A percentile compares a stretch with the other conserved stretches of the same genome.
These are phyloP conservation scores for Globisporangium camurandrum DNA, from an alignment of 352 stramenopile genomes.

Conservation along the genomic window DNA sequence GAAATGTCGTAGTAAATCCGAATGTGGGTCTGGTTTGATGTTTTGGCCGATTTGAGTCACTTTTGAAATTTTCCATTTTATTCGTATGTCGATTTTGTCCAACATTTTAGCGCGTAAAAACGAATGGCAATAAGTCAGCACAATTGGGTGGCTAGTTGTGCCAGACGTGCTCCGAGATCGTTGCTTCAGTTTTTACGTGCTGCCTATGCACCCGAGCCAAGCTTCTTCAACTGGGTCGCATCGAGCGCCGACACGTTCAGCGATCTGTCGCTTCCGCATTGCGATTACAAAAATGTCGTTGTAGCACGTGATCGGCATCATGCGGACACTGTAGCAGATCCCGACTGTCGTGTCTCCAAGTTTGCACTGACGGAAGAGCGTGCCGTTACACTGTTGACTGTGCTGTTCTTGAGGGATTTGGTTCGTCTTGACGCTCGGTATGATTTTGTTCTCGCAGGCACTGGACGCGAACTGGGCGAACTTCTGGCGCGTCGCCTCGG, in stretches of 20 bases:
- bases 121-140: too few relatives aligned
- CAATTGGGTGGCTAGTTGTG: too few relatives aligned
- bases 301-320: conserved; percentile 24
- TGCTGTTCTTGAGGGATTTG: not conserved
- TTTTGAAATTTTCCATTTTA: too few relatives aligned
- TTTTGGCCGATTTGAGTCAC: too few relatives aligned
- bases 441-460: not conserved
- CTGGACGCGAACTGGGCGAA: not conserved
- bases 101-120: too few relatives aligned
- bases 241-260: conserved; percentile 8
- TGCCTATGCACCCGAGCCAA: conserved; percentile 30
- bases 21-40: too few relatives aligned
- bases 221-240: conserved; percentile 22
- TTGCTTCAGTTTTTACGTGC: too few relatives aligned
- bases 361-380: conserved; percentile 17
- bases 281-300: conserved; percentile 11
- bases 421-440: not conserved
- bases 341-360: not conserved
- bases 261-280: conserved; percentile 27
- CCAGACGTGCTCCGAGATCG: too few relatives aligned
- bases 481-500: not conserved
- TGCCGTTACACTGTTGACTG: conserved; percentile 16
- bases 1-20: too few relatives aligned
- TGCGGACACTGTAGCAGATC: conserved; percentile 26
- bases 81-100: too few relatives aligned